Evolutionary conservation across 192 early-diverging fungal species (phyloP), one percentile per base, ranked within the genome.

Genomic region (Entomortierella parvispora): DNA sequence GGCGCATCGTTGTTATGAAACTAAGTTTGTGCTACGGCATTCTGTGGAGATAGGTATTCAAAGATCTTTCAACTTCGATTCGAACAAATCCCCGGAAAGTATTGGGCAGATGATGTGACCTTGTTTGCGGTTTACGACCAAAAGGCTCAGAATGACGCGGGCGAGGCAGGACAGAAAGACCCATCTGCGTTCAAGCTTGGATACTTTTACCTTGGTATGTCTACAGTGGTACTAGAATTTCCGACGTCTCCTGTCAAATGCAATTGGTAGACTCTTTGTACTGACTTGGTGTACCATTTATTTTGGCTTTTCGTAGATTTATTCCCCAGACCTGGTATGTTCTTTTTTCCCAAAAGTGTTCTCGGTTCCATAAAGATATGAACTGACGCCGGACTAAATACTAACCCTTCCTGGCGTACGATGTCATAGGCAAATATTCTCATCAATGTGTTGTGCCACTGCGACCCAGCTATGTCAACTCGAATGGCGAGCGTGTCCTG

Each of bases 381-480:
- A n/a, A n/a, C n/a, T n/a, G n/a, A n/a, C n/a, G n/a, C 9, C n/a
- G 2, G 17, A 40, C 3, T 31, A 28, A 32, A 46, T 34, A 7
- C 44, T 1, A 40, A 40, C 12, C 7, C 8, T 18, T 15, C 32
- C 20, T 31, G 0, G 1, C 10, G 8, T 1, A 34, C 20, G n/a
- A n/a, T n/a, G 17, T 17, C 22, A 40, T 51, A 68, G 66, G 80
- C 69, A 93, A 90, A 78, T 93, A 88, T 66, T 80, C 84, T 51
- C 94, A 94, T 64, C 93, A 93, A n/a, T 93, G 93, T 3, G 87
- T 87, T 9, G 94, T 93, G 79, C 90, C 92, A 15, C 82, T 96
- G 31, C 91, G 89, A 43, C 81, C 92, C 23, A 89, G 90, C 51
- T 91, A 77, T 51, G 79, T 82, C 25, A 71, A 76, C n/a, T 66